Conservation (phyloP, 345 rosid species). For the Pelargonium nanum region DNA sequence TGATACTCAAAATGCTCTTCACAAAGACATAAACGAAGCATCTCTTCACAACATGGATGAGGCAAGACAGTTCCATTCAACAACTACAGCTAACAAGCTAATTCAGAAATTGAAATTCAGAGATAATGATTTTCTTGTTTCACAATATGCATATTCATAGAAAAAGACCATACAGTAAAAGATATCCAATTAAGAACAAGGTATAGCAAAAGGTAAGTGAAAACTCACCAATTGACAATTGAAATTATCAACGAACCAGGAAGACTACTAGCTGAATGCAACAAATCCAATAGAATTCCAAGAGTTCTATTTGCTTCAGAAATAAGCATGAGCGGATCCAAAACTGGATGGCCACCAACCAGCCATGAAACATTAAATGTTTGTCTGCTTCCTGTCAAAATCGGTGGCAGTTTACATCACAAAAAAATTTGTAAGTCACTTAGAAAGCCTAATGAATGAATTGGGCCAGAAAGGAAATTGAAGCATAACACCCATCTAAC, state of each 20-base stretch:
- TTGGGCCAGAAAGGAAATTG: neutral
- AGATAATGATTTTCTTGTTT: neutral
- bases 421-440: conserved; percentile 5
- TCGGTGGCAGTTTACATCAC: conserved; percentile 10
- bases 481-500: neutral
- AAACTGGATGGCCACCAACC: conserved; percentile 53
- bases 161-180: neutral
- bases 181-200: neutral
- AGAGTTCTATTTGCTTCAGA: conserved; percentile 60
- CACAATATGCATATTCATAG: neutral
- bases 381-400: conserved; percentile 40
- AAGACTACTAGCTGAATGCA: conserved; percentile 45
- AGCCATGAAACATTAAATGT: conserved; percentile 69
- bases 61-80: neutral
- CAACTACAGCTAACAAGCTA: neutral
- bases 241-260: conserved; percentile 62
- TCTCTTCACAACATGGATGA: too few relatives aligned
- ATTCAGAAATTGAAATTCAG: neutral
- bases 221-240: conserved; percentile 74
- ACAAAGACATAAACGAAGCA: too few relatives aligned
- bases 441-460: neutral
- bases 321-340: conserved; percentile 50
- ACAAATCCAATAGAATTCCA: conserved; percentile 44
- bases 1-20: too few relatives aligned
- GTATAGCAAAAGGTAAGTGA: conserved; percentile 12